A percentile compares a stretch with the other conserved stretches of the same genome.
phyloP scores from a whole-genome alignment of 306 rosid species.

The Vachellia collinsii region DNA sequence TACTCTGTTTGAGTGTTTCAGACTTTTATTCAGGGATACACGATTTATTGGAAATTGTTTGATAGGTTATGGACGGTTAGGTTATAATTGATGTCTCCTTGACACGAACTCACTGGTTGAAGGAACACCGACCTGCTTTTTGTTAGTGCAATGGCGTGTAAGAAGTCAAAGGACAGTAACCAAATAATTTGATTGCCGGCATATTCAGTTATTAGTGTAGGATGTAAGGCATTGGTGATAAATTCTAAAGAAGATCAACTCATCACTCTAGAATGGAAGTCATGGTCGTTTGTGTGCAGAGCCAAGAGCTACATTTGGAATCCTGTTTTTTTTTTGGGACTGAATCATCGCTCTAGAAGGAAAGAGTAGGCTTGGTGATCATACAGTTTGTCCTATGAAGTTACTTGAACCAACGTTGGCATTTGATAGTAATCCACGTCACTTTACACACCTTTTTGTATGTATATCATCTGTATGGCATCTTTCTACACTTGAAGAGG shows the following conservation, averaged over 20 bases:
- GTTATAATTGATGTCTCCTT: slow-evolving; percentile 2
- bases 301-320: background rate
- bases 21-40: background rate
- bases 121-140: background rate
- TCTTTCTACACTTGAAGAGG: background rate
- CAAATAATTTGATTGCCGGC: background rate
- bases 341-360: background rate
- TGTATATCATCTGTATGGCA: background rate
- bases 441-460: background rate
- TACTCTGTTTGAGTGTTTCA: slow-evolving; percentile 9
- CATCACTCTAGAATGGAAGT: background rate
- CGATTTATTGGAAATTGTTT: slow-evolving; percentile 7
- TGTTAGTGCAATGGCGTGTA: slow-evolving; percentile 7
- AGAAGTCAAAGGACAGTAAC: slow-evolving; percentile 8
- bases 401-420: background rate
- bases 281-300: background rate
- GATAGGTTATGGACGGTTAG: slow-evolving; percentile 14
- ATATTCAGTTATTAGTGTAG: background rate
- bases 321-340: background rate
- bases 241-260: background rate
- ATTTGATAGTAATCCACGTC: background rate
- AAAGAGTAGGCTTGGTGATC: background rate
- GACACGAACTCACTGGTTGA: background rate
- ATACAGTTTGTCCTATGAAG: slow-evolving; percentile 19
- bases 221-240: background rate